A percentile compares a stretch with the other conserved stretches of the same genome.
Evolutionary conservation across 306 rosid genomes (phyloP).

Genomic region (Sophora flavescens): DNA sequence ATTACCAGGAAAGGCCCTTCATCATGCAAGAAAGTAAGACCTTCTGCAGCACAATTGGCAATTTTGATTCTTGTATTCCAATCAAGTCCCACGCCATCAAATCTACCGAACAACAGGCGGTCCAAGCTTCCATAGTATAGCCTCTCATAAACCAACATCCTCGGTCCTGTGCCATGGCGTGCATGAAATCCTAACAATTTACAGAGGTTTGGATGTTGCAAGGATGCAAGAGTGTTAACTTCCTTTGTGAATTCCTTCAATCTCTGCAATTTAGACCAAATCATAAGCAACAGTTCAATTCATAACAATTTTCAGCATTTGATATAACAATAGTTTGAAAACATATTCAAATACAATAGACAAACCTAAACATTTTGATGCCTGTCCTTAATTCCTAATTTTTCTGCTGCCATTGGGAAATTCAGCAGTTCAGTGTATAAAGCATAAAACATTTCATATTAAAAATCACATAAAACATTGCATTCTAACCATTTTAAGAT

Average conservation of each 20-base stretch:
- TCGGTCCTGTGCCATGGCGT: constrained; percentile 64
- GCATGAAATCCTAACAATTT: constrained; percentile 91
- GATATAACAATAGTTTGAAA: neutral
- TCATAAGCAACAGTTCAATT: neutral
- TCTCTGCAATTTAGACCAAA: constrained; percentile 56
- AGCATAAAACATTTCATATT: constrained; percentile 2
- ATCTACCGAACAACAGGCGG: constrained; percentile 66
- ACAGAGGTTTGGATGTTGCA: constrained; percentile 96
- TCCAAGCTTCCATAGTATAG: constrained; percentile 85
- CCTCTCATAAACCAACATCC: constrained; percentile 88
- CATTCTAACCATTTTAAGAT: neutral
- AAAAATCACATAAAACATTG: constrained; percentile 8
- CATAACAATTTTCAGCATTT: neutral
- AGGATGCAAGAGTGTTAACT: constrained; percentile 69
- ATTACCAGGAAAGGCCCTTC: constrained; percentile 96
- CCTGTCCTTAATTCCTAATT: neutral
- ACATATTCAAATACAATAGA: constrained; percentile 4
- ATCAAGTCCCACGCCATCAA: constrained; percentile 76
- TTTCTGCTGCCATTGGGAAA: neutral
- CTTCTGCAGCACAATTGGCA: constrained; percentile 87
- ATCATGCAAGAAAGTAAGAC: constrained; percentile 88
- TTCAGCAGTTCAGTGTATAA: neutral
- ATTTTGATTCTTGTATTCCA: constrained; percentile 93
- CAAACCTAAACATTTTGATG: constrained; percentile 3
- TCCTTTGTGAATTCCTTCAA: constrained; percentile 80